Evolutionary conservation across 352 stramenopile species (phyloP).

Genomic region (Globisporangium canariense): DNA sequence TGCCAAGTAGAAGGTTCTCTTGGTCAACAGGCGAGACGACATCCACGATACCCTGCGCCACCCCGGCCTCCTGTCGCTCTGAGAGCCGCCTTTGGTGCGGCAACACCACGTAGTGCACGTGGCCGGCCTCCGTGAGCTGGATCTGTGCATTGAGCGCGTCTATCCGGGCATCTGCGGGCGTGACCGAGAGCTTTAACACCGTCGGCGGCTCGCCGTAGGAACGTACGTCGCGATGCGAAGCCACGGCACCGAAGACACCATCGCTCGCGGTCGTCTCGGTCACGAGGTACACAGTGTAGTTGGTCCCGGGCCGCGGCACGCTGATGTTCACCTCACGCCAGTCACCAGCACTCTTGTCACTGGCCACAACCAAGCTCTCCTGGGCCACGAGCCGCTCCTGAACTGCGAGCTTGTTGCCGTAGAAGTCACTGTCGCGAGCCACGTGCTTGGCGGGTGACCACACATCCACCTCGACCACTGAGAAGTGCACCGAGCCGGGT

Average conservation of each 20-base stretch:
- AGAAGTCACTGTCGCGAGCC: constrained; percentile 40
- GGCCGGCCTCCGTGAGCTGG: constrained; percentile 40
- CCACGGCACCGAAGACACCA: constrained; percentile 70
- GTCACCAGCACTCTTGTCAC: constrained; percentile 31
- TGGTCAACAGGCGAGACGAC: neutral
- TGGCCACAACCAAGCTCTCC: constrained; percentile 32
- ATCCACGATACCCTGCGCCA: constrained; percentile 19
- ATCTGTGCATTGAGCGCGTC: constrained; percentile 59
- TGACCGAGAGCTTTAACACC: constrained; percentile 34
- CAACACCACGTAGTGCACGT: constrained; percentile 65
- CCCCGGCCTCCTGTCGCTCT: constrained; percentile 9
- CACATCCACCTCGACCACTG: constrained; percentile 36
- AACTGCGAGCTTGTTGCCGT: constrained; percentile 63
- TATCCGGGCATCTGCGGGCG: constrained; percentile 55
- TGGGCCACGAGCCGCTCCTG: constrained; percentile 49
- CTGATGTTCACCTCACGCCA: constrained; percentile 54
- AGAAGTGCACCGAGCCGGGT: constrained; percentile 54
- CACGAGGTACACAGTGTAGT: constrained; percentile 75
- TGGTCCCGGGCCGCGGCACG: constrained; percentile 44
- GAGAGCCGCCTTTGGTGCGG: constrained; percentile 29
- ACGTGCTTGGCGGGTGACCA: constrained; percentile 39
- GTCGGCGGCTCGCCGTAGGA: constrained; percentile 44
- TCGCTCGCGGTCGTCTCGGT: constrained; percentile 66
- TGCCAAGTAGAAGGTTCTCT: too few species aligned
- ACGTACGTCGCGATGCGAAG: constrained; percentile 47